These are phyloP conservation scores for Trichoderma aggressivum DNA, from an alignment of 2,329 filamentous ascomycete species.

Conservation along the genomic window DNA sequence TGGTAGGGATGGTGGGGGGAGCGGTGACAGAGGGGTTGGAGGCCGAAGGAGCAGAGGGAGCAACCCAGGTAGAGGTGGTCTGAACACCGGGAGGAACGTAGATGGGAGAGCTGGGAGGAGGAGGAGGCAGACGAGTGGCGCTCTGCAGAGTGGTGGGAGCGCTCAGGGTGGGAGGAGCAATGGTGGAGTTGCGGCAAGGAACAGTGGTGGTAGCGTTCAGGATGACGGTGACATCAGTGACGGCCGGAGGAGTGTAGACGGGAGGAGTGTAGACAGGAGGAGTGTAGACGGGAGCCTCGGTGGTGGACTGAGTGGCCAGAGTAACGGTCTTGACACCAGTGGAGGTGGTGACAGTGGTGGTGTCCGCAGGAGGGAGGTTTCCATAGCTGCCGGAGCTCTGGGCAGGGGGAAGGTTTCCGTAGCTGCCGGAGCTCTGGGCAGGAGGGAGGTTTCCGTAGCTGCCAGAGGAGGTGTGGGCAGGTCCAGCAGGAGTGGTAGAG, in stretches of 20 bases:
- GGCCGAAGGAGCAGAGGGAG: slow-evolving; percentile 24
- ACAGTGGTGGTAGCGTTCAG: slow-evolving; percentile 25
- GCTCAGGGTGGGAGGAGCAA: slow-evolving; percentile 22
- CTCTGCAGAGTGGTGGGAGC: slow-evolving; percentile 25
- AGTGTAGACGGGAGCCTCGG: slow-evolving; percentile 21
- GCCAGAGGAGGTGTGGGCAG: slow-evolving; percentile 20
- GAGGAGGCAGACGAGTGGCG: slow-evolving; percentile 25
- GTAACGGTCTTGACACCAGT: slow-evolving; percentile 32
- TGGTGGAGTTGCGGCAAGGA: slow-evolving; percentile 26
- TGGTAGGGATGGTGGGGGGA: slow-evolving; percentile 23
- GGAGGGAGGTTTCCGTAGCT: not conserved
- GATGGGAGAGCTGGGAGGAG: slow-evolving; percentile 27
- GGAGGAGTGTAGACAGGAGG: slow-evolving; percentile 9
- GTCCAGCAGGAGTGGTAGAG: slow-evolving; percentile 16
- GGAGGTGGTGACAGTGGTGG: slow-evolving; percentile 30
- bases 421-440: not conserved
- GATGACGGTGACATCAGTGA: slow-evolving; percentile 24
- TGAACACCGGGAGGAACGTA: slow-evolving; percentile 21
- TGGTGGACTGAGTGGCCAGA: slow-evolving; percentile 26
- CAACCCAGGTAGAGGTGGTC: slow-evolving; percentile 24
- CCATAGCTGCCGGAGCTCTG: slow-evolving; percentile 10
- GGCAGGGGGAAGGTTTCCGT: not conserved
- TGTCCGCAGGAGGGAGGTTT: slow-evolving; percentile 14
- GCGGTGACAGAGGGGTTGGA: slow-evolving; percentile 25
- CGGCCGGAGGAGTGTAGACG: slow-evolving; percentile 3